These are phyloP conservation scores for Calonectria henricotiae DNA, from an alignment of 2,329 filamentous ascomycete genomes.

Conservation along the genomic window DNA sequence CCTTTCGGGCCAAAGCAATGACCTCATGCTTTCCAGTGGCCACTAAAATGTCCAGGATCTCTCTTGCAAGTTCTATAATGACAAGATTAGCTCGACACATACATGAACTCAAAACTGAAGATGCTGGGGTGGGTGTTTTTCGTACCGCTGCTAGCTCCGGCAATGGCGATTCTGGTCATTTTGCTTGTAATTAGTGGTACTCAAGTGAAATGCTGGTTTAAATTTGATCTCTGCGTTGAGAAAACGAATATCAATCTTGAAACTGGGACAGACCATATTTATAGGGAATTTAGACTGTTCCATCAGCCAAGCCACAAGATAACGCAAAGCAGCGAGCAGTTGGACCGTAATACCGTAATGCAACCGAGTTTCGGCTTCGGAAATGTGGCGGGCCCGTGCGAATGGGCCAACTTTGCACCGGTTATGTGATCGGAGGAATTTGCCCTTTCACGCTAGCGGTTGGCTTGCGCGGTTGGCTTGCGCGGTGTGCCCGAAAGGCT, in stretches of 20 bases:
- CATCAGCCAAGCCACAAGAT: too few species aligned
- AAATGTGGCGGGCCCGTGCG: not conserved
- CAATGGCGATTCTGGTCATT: conserved; percentile 45
- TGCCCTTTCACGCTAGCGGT: not conserved
- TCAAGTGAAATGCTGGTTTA: not conserved
- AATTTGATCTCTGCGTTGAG: not conserved
- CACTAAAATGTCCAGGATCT: conserved; percentile 44
- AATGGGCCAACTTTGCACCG: conserved; percentile 9
- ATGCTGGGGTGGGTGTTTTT: too few species aligned
- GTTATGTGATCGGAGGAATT: conserved; percentile 40
- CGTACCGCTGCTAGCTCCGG: conserved; percentile 36
- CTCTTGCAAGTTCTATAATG: conserved; percentile 41
- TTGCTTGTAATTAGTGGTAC: not conserved
- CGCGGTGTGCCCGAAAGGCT: not conserved
- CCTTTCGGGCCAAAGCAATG: conserved; percentile 36
- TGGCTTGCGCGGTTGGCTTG: not conserved
- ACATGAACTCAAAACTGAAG: too few species aligned
- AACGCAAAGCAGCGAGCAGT: too few species aligned
- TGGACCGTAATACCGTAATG: too few species aligned
- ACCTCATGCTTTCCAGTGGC: conserved; percentile 44
- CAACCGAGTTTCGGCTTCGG: not conserved
- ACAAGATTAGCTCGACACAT: not conserved
- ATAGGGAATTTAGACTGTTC: not conserved
- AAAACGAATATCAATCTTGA: too few species aligned
- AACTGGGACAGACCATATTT: not conserved